Evolutionary conservation across 106 monocot species (phyloP).

Genomic region (Ottelia alismoides): DNA sequence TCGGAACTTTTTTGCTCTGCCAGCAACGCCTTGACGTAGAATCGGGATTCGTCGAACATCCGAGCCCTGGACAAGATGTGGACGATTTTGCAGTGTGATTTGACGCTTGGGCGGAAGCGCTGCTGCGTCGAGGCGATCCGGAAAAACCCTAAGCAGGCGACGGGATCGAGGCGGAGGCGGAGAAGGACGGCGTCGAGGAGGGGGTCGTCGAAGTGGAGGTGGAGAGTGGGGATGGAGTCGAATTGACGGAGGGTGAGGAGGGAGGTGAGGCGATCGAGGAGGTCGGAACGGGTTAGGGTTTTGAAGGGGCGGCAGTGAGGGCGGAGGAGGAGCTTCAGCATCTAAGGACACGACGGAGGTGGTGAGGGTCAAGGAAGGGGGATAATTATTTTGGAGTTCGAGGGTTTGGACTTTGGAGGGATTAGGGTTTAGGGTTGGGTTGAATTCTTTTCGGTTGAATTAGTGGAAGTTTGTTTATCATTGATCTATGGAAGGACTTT

Average conservation of each 20-base stretch:
- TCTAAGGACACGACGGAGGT: too few relatives aligned
- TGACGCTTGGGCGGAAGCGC: conserved; percentile 30
- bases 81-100: conserved; percentile 43
- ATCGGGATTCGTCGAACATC: conserved; percentile 44
- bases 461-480: too few relatives aligned
- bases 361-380: too few relatives aligned
- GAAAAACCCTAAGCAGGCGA: conserved; percentile 61
- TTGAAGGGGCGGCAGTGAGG: neutral
- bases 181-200: conserved; percentile 55
- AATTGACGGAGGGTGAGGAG: conserved; percentile 69
- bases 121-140: conserved; percentile 26
- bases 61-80: conserved; percentile 55
- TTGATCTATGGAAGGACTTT: too few relatives aligned
- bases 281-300: conserved; percentile 4
- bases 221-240: conserved; percentile 43
- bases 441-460: too few relatives aligned
- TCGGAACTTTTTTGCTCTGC: too few relatives aligned
- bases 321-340: too few relatives aligned
- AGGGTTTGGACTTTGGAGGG: too few relatives aligned
- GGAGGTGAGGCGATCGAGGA: conserved; percentile 60
- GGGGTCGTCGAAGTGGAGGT: conserved; percentile 40
- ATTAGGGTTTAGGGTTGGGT: too few relatives aligned
- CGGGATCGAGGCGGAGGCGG: conserved; percentile 54
- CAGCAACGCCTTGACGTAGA: conserved; percentile 27
- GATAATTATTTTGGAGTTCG: too few relatives aligned